Conservation (phyloP, 345 rosid species). For the Eucalyptus dawsonii region DNA sequence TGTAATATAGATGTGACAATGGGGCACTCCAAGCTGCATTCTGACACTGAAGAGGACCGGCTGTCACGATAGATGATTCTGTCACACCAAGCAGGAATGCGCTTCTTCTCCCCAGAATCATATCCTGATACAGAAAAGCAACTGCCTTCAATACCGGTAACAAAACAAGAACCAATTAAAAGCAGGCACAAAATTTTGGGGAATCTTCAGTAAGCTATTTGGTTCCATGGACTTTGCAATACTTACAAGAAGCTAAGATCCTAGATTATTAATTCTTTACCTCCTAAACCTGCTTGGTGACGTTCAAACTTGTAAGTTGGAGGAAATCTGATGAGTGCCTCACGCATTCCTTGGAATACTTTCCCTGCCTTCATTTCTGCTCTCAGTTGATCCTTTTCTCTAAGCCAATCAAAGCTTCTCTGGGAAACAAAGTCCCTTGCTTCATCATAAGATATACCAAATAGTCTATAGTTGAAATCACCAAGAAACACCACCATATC, state of each 20-base stretch:
- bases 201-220: not conserved
- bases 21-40: slow-evolving; percentile 89
- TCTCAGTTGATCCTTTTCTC: slow-evolving; percentile 94
- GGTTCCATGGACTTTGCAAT: not conserved
- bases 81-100: slow-evolving; percentile 99
- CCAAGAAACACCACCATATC: slow-evolving; percentile 98
- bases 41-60: slow-evolving; percentile 36
- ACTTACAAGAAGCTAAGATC: not conserved
- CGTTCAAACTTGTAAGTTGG: slow-evolving; percentile 97
- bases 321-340: slow-evolving; percentile 86
- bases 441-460: slow-evolving; percentile 96
- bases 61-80: slow-evolving; percentile 88
- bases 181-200: not conserved
- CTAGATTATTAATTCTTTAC: slow-evolving; percentile 12
- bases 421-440: slow-evolving; percentile 98
- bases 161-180: not conserved
- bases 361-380: slow-evolving; percentile 95
- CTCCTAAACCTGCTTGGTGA: slow-evolving; percentile 85
- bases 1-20: slow-evolving; percentile 53
- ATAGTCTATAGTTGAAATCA: slow-evolving; percentile 93
- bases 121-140: slow-evolving; percentile 45
- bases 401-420: slow-evolving; percentile 96
- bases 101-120: slow-evolving; percentile 98
- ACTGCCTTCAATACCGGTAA: not conserved
- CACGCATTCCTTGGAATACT: slow-evolving; percentile 99